Percentiles rank a stretch among this genome's conserved stretches.
Conservation (phyloP, 2,329 filamentous ascomycete genomes). For the Nothomitra cinnamomea region DNA sequence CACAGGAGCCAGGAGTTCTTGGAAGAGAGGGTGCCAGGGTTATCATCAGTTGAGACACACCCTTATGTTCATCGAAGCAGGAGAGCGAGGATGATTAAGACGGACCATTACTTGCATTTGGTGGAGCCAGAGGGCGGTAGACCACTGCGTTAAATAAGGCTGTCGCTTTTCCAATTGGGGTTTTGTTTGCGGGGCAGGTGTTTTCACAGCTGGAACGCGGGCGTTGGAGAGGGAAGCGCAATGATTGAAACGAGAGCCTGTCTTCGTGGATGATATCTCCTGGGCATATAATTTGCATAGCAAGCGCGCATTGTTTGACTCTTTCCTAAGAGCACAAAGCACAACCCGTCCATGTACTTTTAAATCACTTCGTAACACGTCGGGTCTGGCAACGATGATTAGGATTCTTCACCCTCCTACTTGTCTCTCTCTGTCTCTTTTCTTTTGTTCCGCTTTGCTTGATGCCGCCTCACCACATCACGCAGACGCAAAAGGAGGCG, state of each 20-base stretch:
- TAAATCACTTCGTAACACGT: too few relatives aligned
- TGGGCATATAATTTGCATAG: conserved; percentile 2
- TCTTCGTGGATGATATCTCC: neutral
- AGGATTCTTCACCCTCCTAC: too few relatives aligned
- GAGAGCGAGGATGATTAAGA: neutral
- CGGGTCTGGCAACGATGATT: too few relatives aligned
- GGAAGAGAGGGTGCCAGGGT: conserved; percentile 88
- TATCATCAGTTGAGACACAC: conserved; percentile 23
- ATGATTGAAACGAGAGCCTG: neutral
- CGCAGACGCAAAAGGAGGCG: too few relatives aligned
- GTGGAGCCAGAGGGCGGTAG: neutral
- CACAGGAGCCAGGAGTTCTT: conserved; percentile 79
- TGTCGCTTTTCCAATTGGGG: neutral
- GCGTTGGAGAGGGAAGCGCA: neutral
- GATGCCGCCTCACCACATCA: too few relatives aligned
- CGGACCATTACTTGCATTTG: neutral
- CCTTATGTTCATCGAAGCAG: neutral
- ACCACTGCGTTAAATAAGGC: neutral
- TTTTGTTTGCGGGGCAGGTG: neutral
- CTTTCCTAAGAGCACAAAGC: too few relatives aligned
- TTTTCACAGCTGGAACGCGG: neutral
- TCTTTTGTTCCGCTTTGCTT: too few relatives aligned
- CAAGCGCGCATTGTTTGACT: neutral
- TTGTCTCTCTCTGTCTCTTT: too few relatives aligned
- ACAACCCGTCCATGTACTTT: too few relatives aligned